Percentiles rank a stretch among this genome's conserved stretches.
phyloP scores from a whole-genome alignment of 1,284 basidiomycete species.

The Meripilus lineatus region DNA sequence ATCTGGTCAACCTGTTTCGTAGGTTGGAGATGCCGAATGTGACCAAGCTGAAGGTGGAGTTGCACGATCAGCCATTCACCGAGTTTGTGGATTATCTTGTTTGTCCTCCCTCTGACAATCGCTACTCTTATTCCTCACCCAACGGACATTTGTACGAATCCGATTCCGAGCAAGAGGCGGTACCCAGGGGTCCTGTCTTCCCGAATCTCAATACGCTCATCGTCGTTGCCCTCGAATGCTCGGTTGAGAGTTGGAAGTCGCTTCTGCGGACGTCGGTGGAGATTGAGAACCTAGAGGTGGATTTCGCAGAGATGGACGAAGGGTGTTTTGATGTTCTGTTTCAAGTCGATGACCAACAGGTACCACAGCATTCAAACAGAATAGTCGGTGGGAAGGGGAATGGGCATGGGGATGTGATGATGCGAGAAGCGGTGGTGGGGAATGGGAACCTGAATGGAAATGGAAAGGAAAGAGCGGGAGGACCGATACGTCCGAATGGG shows the following conservation, averaged over 20 bases:
- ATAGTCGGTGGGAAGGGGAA: slow-evolving; percentile 2
- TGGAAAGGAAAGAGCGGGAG: background rate
- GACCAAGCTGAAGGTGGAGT: slow-evolving; percentile 39
- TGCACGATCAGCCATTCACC: slow-evolving; percentile 45
- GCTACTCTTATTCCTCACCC: background rate
- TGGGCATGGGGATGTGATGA: slow-evolving; percentile 4
- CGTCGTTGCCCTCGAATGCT: slow-evolving; percentile 43
- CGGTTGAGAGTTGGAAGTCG: slow-evolving; percentile 28
- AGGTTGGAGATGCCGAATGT: slow-evolving; percentile 41
- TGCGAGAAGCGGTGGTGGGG: background rate
- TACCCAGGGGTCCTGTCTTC: slow-evolving; percentile 21
- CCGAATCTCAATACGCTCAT: slow-evolving; percentile 36
- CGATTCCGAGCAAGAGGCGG: slow-evolving; percentile 3
- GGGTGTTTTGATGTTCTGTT: slow-evolving; percentile 34
- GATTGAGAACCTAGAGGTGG: slow-evolving; percentile 40
- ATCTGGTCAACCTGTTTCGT: slow-evolving; percentile 37
- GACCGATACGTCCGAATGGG: too few relatives aligned
- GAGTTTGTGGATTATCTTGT: slow-evolving; percentile 39
- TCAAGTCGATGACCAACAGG: slow-evolving; percentile 6
- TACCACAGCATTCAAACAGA: background rate
- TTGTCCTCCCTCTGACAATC: slow-evolving; percentile 14
- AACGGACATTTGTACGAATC: too few relatives aligned
- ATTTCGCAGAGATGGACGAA: slow-evolving; percentile 36
- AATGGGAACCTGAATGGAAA: slow-evolving; percentile 1
- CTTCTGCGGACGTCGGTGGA: slow-evolving; percentile 32